Base-by-base conservation (phyloP, 2,329 filamentous ascomycete genomes). In the Monilinia polystroma region DNA sequence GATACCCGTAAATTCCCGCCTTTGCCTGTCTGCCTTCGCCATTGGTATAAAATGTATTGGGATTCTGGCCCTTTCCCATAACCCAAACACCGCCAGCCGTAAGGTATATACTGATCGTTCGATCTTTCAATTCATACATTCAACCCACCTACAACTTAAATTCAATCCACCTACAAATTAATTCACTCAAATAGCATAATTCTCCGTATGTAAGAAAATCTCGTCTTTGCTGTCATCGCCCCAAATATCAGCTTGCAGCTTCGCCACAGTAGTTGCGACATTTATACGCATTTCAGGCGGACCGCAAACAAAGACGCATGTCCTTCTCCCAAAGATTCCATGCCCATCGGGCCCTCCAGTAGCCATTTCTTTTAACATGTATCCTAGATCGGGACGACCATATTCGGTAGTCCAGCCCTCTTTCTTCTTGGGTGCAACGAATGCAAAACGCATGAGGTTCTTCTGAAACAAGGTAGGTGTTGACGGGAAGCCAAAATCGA, bases 331-430 rank as follows among this genome's bases (percentile, higher is more conserved):
- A 67, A 96, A 89, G 66, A 89, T 87, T 0, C 87, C 87, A 56
- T 86, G 80, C 3, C 87, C 86, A 70, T 89, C 85, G 0, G 81
- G 72, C 63, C 88, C 88, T n/a, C 88, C 89, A 29, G 86, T 88
- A 5, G 91, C 90, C 85, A 93, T 89, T 70, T 95, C 88, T 74
- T 87, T 88, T 64, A 98, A 84, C 86, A 96, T 92, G 77, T 90
- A 94, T 1, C 91, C 90, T 47, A 98, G 85, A 72, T 97, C 90
- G 0, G 94, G 94, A 0, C 94, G 87, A 23, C 93, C 93, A 77
- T 97, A 97, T 79, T 97, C 93, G 18, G 95, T 92, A 70, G 86
- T 90, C 92, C 94, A 97, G 65, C 93, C 91, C 71, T 92, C 89
- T 71, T 88, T 86, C 68, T 87, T 88, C 78, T 87, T 83, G 73